Base-by-base conservation (phyloP, 805 yeast species). In the Yarrowia keelungensis region DNA sequence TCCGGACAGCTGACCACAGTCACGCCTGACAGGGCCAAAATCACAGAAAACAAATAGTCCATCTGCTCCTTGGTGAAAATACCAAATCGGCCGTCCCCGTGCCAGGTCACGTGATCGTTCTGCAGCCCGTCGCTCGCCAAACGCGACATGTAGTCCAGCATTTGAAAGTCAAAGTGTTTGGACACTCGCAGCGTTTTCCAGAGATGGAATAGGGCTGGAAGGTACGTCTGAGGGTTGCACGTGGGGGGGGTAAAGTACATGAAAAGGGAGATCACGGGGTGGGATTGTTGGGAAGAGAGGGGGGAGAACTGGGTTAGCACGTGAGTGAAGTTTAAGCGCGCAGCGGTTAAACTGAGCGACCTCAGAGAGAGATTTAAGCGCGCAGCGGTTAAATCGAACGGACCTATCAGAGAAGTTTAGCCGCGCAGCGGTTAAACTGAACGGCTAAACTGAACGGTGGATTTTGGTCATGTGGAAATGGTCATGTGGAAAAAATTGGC, bases 161-260 rank as follows among this genome's bases (percentile, higher is more conserved):
- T 72, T 72, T 87, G 89, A 9, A 87, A 81, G 72, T 91, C 97
- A 42, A 86, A 75, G 79, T 16, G 85, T 81, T 47, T 82, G 75
- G 72, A 81, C 76, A 69, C 81, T 78, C 72, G 83, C 78, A 50
- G 86, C 77, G 70, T 87, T 81, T 84, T 75, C 97, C 97, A 92
- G 53, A 90, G 78, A 70, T 90, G 87, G 72, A 91, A 90, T 8
- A 91, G 75, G 1, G 91, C 78, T 0, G 93, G 87, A 38, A 91
- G 75, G 72, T 88, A 87, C 71, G 86, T 84, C 38, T 85, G 80
- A 3, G 85, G 83, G 69, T 83, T 85, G 47, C 46, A 43, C 2
- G 54, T 26, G 14, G 67, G 56, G 3, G 67, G 67, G 1, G 67
- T 62, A 14, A 62, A 62, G 67, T 62, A 49, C 67, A 62, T 62